phyloP scores from a whole-genome alignment of 805 yeast species.

The Diddensiella caesifluorescens region DNA sequence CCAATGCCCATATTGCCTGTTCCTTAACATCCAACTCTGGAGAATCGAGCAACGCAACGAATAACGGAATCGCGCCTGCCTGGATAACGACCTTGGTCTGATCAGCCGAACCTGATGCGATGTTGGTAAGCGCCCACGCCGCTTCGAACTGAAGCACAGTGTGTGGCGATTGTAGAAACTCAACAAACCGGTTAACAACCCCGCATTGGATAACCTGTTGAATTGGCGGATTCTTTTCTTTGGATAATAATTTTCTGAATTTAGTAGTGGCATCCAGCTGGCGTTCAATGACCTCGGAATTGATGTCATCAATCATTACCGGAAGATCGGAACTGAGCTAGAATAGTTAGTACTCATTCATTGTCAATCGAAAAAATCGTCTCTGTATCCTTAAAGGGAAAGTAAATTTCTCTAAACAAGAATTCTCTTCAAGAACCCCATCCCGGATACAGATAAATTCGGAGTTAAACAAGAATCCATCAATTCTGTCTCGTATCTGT shows the following conservation, averaged over 20 bases:
- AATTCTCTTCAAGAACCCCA: too few relatives aligned
- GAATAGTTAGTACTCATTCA: conserved; percentile 22
- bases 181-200: conserved; percentile 86
- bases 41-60: conserved; percentile 76
- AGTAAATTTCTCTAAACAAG: neutral
- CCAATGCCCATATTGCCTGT: conserved; percentile 99
- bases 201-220: conserved; percentile 89
- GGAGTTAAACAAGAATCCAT: too few relatives aligned
- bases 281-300: conserved; percentile 65
- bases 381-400: neutral
- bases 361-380: neutral
- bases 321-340: conserved; percentile 58
- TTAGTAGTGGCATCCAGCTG: conserved; percentile 87
- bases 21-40: conserved; percentile 88
- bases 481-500: neutral
- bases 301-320: conserved; percentile 73
- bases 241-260: conserved; percentile 87
- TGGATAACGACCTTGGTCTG: conserved; percentile 91
- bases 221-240: conserved; percentile 95
- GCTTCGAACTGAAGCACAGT: conserved; percentile 93
- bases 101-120: conserved; percentile 87
- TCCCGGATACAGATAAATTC: too few relatives aligned
- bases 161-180: conserved; percentile 69
- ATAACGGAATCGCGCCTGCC: conserved; percentile 88
- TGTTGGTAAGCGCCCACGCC: conserved; percentile 99